phyloP scores from a whole-genome alignment of 2,329 filamentous ascomycete species.

The Curvularia lunata region DNA sequence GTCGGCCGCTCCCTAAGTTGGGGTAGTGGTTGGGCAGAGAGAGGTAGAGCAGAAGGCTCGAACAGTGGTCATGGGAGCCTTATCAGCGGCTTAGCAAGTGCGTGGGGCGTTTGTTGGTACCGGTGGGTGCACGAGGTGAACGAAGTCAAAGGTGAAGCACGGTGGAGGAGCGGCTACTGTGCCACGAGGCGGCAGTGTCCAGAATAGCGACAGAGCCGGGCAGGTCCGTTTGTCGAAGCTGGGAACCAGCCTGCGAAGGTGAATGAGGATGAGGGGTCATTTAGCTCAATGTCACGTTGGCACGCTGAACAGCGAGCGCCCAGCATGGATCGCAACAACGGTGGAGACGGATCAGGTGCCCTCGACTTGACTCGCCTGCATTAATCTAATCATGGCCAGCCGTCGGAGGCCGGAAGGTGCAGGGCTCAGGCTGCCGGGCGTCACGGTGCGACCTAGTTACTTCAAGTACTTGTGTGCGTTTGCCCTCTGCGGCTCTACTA shows the following conservation, averaged over 20 bases:
- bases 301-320: conserved; percentile 19
- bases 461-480: conserved; percentile 11
- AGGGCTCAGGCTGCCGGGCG: conserved; percentile 12
- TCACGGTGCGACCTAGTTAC: conserved; percentile 17
- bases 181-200: conserved; percentile 8
- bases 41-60: conserved; percentile 13
- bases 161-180: conserved; percentile 6
- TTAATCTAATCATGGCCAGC: conserved; percentile 26
- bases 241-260: conserved; percentile 10
- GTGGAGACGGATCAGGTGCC: conserved; percentile 29
- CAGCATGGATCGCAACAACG: conserved; percentile 23
- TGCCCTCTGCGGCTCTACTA: conserved; percentile 7
- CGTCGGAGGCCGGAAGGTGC: conserved; percentile 10
- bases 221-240: conserved; percentile 19
- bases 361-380: conserved; percentile 24
- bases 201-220: conserved; percentile 8
- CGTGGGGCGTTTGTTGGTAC: conserved; percentile 22
- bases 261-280: conserved; percentile 21
- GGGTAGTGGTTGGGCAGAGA: conserved; percentile 12
- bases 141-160: conserved; percentile 9
- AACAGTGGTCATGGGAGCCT: conserved; percentile 23
- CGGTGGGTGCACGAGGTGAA: conserved; percentile 26
- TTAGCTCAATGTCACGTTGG: conserved; percentile 29
- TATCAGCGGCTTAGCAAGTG: conserved; percentile 25
- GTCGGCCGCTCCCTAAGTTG: neutral